phyloP scores from a whole-genome alignment of 306 rosid genomes.

The Rosa lucieae region DNA sequence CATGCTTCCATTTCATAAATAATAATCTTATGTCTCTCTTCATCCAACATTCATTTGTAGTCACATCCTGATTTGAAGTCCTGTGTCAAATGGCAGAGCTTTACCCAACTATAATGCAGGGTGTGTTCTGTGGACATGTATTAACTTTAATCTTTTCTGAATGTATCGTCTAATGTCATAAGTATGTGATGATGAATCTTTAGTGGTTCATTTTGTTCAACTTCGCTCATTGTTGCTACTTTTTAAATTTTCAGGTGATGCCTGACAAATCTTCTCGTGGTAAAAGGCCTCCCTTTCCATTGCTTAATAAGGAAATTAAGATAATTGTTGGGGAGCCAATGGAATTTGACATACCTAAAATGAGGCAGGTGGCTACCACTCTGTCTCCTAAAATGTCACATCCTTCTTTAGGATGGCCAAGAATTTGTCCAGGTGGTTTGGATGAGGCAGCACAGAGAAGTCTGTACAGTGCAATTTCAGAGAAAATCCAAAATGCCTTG shows the following conservation, averaged over 20 bases:
- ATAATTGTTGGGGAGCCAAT: slow-evolving; percentile 82
- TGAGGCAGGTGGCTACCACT: slow-evolving; percentile 64
- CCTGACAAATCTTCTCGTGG: slow-evolving; percentile 71
- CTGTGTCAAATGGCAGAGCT: neutral
- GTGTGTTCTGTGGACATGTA: neutral
- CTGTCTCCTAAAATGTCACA: slow-evolving; percentile 38
- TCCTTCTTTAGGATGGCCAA: slow-evolving; percentile 66
- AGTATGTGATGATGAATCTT: slow-evolving; percentile 10
- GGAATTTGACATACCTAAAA: slow-evolving; percentile 57
- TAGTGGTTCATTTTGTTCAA: slow-evolving; percentile 20
- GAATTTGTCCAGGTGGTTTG: slow-evolving; percentile 41
- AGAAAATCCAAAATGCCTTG: slow-evolving; percentile 61
- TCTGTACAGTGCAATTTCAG: slow-evolving; percentile 65
- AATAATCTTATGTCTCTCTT: neutral
- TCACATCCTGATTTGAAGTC: neutral
- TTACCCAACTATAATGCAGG: neutral
- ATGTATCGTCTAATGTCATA: neutral
- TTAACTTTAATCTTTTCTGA: neutral
- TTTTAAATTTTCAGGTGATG: slow-evolving; percentile 64
- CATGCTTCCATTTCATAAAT: neutral
- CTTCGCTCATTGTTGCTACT: slow-evolving; percentile 27
- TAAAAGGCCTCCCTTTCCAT: slow-evolving; percentile 77
- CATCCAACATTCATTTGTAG: slow-evolving; percentile 5
- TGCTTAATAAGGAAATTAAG: slow-evolving; percentile 63
- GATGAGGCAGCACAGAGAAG: slow-evolving; percentile 80